phyloP scores from a whole-genome alignment of 2,329 filamentous ascomycete species.

The Fusarium sp. region DNA sequence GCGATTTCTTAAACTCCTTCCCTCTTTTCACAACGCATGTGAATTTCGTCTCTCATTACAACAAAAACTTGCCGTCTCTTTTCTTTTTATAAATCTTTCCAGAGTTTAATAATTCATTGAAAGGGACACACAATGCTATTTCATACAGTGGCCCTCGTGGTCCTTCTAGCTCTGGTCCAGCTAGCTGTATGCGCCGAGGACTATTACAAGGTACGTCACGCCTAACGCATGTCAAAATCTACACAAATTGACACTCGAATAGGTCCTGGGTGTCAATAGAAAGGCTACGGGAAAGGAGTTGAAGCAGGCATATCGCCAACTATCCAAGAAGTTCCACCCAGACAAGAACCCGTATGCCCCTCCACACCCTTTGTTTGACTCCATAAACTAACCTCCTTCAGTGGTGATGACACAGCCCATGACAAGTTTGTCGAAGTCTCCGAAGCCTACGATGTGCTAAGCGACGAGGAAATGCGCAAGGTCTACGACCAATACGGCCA shows the following conservation, averaged over 20 bases:
- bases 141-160: conserved; percentile 61
- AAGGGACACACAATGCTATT: conserved; percentile 63
- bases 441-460: conserved; percentile 94
- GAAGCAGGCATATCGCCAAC: conserved; percentile 90
- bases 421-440: conserved; percentile 94
- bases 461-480: conserved; percentile 80
- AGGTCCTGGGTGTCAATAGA: conserved; percentile 85
- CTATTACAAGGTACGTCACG: conserved; percentile 77
- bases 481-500: conserved; percentile 97
- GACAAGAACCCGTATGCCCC: conserved; percentile 92
- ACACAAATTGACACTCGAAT: conserved; percentile 8
- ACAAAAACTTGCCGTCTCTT: not conserved
- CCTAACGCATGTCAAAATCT: not conserved
- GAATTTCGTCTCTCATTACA: conserved; percentile 9
- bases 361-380: conserved; percentile 10
- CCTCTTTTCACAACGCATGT: conserved; percentile 13
- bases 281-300: conserved; percentile 87
- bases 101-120: conserved; percentile 33
- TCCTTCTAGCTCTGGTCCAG: conserved; percentile 68
- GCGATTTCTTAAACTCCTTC: conserved; percentile 13
- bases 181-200: conserved; percentile 74
- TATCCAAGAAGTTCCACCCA: conserved; percentile 96
- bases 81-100: not conserved
- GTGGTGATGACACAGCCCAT: conserved; percentile 82
- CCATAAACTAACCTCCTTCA: conserved; percentile 52